These are phyloP conservation scores for Aciculoconidium aculeatum DNA, from an alignment of 805 yeast genomes.

Conservation along the genomic window DNA sequence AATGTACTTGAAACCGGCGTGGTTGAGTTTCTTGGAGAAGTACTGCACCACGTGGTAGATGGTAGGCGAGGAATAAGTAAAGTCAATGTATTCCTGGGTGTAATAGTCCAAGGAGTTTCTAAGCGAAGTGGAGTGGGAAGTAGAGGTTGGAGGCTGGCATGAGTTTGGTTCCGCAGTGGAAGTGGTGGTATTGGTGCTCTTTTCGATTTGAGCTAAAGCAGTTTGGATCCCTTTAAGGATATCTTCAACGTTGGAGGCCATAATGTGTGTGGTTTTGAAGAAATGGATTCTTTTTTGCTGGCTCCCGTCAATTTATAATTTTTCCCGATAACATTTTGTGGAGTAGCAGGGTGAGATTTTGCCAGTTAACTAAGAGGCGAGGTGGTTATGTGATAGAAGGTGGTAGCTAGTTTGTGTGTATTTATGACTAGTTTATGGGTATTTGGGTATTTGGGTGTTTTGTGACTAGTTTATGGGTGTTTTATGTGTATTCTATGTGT, in stretches of 20 bases:
- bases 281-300: no score
- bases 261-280: no score
- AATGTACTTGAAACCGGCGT: constrained; percentile 59
- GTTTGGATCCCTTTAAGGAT: constrained; percentile 6
- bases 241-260: constrained; percentile 5
- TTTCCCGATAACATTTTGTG: no score
- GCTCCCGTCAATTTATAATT: no score
- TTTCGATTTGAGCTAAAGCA: constrained; percentile 6
- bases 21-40: constrained; percentile 43
- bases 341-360: no score
- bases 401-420: no score
- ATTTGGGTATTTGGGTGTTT: no score
- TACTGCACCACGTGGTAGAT: constrained; percentile 62
- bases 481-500: no score
- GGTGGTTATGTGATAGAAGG: no score
- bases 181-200: background rate
- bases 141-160: background rate
- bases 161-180: constrained; percentile 1
- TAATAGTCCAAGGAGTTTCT: constrained; percentile 3
- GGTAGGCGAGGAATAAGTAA: constrained; percentile 70
- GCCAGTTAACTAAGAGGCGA: no score
- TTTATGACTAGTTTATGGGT: no score
- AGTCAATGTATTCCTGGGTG: constrained; percentile 55
- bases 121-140: constrained; percentile 1
- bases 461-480: no score